Evolutionary conservation across 2,329 filamentous ascomycete species (phyloP), one percentile per base, ranked within the genome.

Genomic region (Colletotrichum destructivum): DNA sequence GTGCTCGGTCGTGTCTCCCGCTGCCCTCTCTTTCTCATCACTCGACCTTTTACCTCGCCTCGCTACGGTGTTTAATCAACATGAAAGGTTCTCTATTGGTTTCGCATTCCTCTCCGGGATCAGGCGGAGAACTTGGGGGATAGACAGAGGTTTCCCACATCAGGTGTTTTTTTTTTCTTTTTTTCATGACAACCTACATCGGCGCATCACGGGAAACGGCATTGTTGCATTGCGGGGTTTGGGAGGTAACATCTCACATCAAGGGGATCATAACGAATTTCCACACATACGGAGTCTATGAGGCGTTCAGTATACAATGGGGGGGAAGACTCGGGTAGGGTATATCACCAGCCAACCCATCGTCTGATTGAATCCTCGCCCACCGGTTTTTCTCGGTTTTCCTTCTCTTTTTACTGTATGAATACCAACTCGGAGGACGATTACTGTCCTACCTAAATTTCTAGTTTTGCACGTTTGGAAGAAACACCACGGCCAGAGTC

Each of bases 191-290:
- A 51, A 51, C n/a, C 23, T 23, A 57, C 49, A 59, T 47, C 23
- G 69, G 69, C 69, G 69, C 56, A 62, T 67, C 18, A 66, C 35
- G 40, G 65, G 42, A 61, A 61, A 40, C 60, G 65, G 65, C 57
- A 71, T 71, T 6, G 16, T 69, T 63, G 64, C 69, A 71, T 71
- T 68, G 65, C 69, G 65, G 64, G 56, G 26, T 18, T 31, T 61
- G 15, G 56, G 56, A 42, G 46, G 21, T 23, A 49, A 23, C 59
- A 47, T 62, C 16, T 62, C 46, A 31, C 35, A 68, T 68, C 23
- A 38, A 26, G 35, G 49, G 57, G 55, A 23, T 46, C 31, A 40
- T 54, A 5, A 35, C 21, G 35, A 23, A 47, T n/a, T 21, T 56
- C 18, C 15, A 38, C 9, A 26, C 21, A 54, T 35, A 55, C 31